Conservation (phyloP, 495 filamentous ascomycete species). For the Lasiosphaeria miniovina region DNA sequence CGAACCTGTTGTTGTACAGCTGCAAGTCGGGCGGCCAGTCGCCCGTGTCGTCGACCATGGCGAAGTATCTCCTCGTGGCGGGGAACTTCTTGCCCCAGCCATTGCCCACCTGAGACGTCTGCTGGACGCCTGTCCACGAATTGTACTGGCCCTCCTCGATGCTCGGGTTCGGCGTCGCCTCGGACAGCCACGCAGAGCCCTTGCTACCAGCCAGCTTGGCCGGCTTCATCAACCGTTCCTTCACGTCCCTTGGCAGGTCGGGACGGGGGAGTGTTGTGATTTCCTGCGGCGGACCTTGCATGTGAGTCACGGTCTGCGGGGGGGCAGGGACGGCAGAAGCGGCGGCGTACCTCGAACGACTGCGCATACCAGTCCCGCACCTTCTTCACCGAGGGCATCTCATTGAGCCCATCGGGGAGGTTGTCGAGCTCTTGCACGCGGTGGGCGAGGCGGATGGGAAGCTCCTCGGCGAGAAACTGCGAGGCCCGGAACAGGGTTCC, state of each 20-base stretch:
- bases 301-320: constrained; percentile 22
- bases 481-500: constrained; percentile 96
- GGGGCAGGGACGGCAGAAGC: background rate
- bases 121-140: constrained; percentile 55
- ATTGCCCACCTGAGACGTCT: constrained; percentile 35
- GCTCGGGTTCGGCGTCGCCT: constrained; percentile 86
- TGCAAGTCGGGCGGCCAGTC: constrained; percentile 95
- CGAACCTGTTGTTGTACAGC: constrained; percentile 89
- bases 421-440: constrained; percentile 89
- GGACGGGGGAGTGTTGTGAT: constrained; percentile 83
- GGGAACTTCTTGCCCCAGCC: constrained; percentile 52
- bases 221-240: constrained; percentile 72
- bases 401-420: constrained; percentile 94
- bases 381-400: constrained; percentile 95
- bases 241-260: constrained; percentile 69
- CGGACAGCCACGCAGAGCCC: constrained; percentile 64
- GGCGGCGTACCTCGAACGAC: constrained; percentile 82
- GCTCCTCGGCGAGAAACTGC: constrained; percentile 96
- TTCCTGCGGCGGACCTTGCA: constrained; percentile 55
- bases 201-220: constrained; percentile 54
- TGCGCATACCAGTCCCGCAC: constrained; percentile 99
- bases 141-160: constrained; percentile 83
- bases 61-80: constrained; percentile 75
- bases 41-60: constrained; percentile 78
- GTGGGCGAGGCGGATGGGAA: constrained; percentile 94